phyloP scores from a whole-genome alignment of 2,329 filamentous ascomycete genomes.

The Pseudogymnoascus sp. region DNA sequence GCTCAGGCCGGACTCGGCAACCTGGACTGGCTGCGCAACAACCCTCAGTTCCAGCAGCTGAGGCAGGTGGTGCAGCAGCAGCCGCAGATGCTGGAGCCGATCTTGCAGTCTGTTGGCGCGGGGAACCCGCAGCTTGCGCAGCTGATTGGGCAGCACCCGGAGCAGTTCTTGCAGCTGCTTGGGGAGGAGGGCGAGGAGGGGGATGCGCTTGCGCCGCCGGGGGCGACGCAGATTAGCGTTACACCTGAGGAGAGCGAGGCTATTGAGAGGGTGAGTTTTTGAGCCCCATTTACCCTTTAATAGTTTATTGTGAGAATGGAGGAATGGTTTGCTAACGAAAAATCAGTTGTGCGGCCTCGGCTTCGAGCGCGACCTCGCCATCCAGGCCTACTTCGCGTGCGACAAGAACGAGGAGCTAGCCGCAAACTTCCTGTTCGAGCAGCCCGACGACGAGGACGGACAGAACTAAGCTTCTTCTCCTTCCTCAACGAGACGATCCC shows the following conservation, averaged over 20 bases:
- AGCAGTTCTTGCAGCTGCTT: conserved; percentile 84
- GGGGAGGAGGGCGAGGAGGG: conserved; percentile 84
- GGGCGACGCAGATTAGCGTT: conserved; percentile 80
- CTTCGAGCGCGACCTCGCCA: conserved; percentile 86
- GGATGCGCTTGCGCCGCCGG: conserved; percentile 68
- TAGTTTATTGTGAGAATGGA: background rate
- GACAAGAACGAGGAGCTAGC: conserved; percentile 99
- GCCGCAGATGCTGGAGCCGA: conserved; percentile 96
- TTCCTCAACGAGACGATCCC: background rate
- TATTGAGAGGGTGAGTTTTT: conserved; percentile 75
- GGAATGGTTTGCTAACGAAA: conserved; percentile 18
- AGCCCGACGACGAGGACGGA: conserved; percentile 75
- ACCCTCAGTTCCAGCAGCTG: conserved; percentile 95
- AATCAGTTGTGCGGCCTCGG: conserved; percentile 78
- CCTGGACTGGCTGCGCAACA: conserved; percentile 88
- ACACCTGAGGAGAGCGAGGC: conserved; percentile 95
- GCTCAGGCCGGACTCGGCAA: conserved; percentile 60
- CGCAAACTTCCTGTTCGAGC: conserved; percentile 96
- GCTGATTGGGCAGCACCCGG: conserved; percentile 83
- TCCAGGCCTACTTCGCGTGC: conserved; percentile 97
- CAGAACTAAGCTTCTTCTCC: conserved; percentile 33
- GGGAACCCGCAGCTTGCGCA: conserved; percentile 92
- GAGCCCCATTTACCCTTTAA: background rate
- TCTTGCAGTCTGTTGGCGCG: conserved; percentile 88
- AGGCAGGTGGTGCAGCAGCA: conserved; percentile 96